A percentile compares a stretch with the other conserved stretches of the same genome.
Conservation (phyloP, 225 moss, liverwort and hornwort species). For the Bryum argenteum region DNA sequence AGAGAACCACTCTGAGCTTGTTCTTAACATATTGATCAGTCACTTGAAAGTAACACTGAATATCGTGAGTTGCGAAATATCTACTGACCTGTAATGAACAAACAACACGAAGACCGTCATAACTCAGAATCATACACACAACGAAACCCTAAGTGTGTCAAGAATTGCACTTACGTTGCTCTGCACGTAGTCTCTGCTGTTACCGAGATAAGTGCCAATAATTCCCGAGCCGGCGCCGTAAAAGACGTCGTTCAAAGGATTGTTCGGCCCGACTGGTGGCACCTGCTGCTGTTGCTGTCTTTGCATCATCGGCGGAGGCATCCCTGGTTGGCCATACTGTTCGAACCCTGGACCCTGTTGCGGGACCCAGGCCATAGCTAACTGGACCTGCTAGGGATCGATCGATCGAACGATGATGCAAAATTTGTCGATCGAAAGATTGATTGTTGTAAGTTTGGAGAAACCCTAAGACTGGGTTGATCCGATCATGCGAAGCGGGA, state of each 20-base stretch:
- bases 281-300: neutral
- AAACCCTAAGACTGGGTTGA: too few species aligned
- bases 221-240: constrained; percentile 76
- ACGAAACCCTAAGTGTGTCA: neutral
- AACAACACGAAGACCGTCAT: neutral
- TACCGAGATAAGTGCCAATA: constrained; percentile 66
- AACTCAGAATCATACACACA: neutral
- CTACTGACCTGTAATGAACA: constrained; percentile 69
- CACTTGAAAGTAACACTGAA: constrained; percentile 93
- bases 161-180: constrained; percentile 66
- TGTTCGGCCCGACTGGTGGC: constrained; percentile 42
- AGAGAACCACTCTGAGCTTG: constrained; percentile 95
- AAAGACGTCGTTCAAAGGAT: constrained; percentile 70
- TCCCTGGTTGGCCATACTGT: constrained; percentile 41
- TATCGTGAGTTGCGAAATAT: constrained; percentile 80
- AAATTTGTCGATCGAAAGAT: neutral
- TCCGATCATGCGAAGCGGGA: too few species aligned
- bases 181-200: constrained; percentile 81
- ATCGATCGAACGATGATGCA: neutral
- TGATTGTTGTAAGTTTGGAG: too few species aligned
- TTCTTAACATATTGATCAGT: constrained; percentile 97
- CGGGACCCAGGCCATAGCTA: constrained; percentile 33
- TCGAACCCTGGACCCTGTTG: constrained; percentile 42
- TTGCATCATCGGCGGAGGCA: constrained; percentile 33
- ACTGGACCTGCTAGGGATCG: neutral